These are phyloP conservation scores for Alternaria hordeiaustralica DNA, from an alignment of 2,329 filamentous ascomycete species.

Conservation along the genomic window DNA sequence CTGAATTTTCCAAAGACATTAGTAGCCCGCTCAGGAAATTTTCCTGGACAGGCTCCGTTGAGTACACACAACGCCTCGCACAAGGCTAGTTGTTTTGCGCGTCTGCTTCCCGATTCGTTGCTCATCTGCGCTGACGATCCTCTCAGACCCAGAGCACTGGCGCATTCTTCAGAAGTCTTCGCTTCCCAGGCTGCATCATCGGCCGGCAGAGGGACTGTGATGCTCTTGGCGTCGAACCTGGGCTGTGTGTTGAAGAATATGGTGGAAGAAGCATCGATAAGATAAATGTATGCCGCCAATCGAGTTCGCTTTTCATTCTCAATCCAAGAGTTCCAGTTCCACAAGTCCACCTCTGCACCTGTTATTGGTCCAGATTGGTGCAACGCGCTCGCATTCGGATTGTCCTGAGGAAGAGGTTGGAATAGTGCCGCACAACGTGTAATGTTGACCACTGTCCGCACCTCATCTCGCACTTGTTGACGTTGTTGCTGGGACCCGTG, in stretches of 20 bases:
- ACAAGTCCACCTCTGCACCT: slow-evolving; percentile 58
- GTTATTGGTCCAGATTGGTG: slow-evolving; percentile 61
- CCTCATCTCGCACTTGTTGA: slow-evolving; percentile 66
- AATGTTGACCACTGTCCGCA: slow-evolving; percentile 63
- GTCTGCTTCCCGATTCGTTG: slow-evolving; percentile 69
- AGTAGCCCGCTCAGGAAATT: slow-evolving; percentile 69
- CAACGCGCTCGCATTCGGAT: slow-evolving; percentile 63
- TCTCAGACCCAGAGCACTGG: slow-evolving; percentile 68
- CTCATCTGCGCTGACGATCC: slow-evolving; percentile 63
- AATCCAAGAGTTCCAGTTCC: slow-evolving; percentile 72
- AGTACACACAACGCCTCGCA: slow-evolving; percentile 67
- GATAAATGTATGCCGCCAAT: slow-evolving; percentile 68
- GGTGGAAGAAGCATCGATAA: slow-evolving; percentile 69
- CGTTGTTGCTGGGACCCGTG: slow-evolving; percentile 72
- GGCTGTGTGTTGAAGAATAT: slow-evolving; percentile 75
- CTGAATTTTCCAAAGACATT: slow-evolving; percentile 75
- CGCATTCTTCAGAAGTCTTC: slow-evolving; percentile 63
- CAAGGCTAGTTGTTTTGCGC: slow-evolving; percentile 69
- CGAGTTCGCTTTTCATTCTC: slow-evolving; percentile 74
- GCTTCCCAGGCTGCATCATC: slow-evolving; percentile 80
- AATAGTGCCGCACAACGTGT: slow-evolving; percentile 65
- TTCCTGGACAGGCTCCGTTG: slow-evolving; percentile 62
- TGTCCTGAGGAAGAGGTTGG: slow-evolving; percentile 57
- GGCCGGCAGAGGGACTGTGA: slow-evolving; percentile 71
- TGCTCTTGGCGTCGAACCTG: slow-evolving; percentile 68